Evolutionary conservation across 2,329 filamentous ascomycete genomes (phyloP).

Genomic region (Emergomyces africanus): DNA sequence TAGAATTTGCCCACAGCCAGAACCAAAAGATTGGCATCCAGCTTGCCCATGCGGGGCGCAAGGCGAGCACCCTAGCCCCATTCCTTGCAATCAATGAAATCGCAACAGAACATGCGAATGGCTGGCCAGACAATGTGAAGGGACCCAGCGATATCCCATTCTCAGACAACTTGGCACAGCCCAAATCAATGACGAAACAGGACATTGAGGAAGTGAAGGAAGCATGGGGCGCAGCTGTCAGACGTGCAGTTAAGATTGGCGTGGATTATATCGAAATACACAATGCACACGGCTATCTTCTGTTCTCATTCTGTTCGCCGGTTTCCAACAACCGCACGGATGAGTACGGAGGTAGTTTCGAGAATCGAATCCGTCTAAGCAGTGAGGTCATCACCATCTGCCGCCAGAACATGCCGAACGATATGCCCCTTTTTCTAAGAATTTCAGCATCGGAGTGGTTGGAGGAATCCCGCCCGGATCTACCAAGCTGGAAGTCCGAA

Average conservation of each 20-base stretch:
- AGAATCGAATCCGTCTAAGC: slow-evolving; percentile 55
- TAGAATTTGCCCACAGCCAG: slow-evolving; percentile 30
- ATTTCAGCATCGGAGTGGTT: slow-evolving; percentile 69
- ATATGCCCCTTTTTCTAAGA: slow-evolving; percentile 60
- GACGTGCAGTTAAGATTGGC: slow-evolving; percentile 53
- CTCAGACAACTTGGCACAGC: slow-evolving; percentile 33
- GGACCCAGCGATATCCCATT: slow-evolving; percentile 51
- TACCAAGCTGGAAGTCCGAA: slow-evolving; percentile 53
- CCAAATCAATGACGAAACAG: slow-evolving; percentile 53
- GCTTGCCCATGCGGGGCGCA: slow-evolving; percentile 62
- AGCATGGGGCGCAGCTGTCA: slow-evolving; percentile 47
- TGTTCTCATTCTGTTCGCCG: slow-evolving; percentile 58
- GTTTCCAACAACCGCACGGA: slow-evolving; percentile 55
- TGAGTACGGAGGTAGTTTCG: slow-evolving; percentile 38
- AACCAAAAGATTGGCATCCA: slow-evolving; percentile 62
- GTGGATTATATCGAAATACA: slow-evolving; percentile 73
- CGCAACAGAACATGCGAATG: slow-evolving; percentile 42
- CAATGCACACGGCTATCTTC: slow-evolving; percentile 64
- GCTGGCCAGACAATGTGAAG: slow-evolving; percentile 42
- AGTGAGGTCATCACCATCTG: slow-evolving; percentile 54
- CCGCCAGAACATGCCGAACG: slow-evolving; percentile 49
- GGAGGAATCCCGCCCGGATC: slow-evolving; percentile 42
- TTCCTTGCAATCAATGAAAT: slow-evolving; percentile 49
- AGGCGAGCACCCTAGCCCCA: slow-evolving; percentile 47
- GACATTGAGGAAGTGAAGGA: slow-evolving; percentile 56